phyloP scores from a whole-genome alignment of 2,329 filamentous ascomycete species.

The Curvularia hawaiiensis region DNA sequence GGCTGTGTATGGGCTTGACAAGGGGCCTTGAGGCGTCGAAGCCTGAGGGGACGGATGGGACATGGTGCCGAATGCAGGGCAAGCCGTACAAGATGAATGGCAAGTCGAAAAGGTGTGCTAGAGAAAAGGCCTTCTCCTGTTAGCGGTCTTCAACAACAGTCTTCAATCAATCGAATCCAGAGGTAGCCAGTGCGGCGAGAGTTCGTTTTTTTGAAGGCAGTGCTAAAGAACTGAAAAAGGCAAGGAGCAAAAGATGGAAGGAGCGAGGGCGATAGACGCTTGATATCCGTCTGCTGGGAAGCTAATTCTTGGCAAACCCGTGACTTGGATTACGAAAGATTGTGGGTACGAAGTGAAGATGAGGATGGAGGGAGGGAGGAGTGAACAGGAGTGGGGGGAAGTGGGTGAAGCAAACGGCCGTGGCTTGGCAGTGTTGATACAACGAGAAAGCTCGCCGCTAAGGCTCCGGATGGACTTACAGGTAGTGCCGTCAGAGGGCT shows the following conservation, averaged over 20 bases:
- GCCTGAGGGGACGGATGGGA: conserved; percentile 35
- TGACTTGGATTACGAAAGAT: conserved; percentile 2
- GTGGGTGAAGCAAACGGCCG: conserved; percentile 5
- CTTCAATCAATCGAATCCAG: no score
- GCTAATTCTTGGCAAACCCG: conserved; percentile 8
- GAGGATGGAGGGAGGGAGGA: background rate
- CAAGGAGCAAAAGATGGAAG: conserved; percentile 16
- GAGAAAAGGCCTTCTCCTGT: conserved; percentile 11
- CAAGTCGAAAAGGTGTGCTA: conserved; percentile 23
- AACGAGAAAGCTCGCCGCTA: conserved; percentile 7
- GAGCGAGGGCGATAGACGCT: conserved; percentile 9
- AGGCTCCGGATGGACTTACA: conserved; percentile 6
- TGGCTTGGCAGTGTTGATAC: conserved; percentile 4
- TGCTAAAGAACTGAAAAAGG: no score
- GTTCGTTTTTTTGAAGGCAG: background rate
- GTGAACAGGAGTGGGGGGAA: conserved; percentile 4
- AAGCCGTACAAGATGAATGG: conserved; percentile 8
- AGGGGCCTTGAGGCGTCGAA: conserved; percentile 25
- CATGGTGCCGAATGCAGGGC: conserved; percentile 25
- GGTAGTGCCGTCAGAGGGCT: conserved; percentile 22
- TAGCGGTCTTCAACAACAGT: no score
- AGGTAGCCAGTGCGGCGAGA: no score
- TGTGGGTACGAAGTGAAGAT: no score
- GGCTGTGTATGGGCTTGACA: conserved; percentile 34
- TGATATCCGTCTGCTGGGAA: conserved; percentile 16